Base-by-base conservation (phyloP, 805 yeast genomes). In the Saccharomycopsis sp. region DNA sequence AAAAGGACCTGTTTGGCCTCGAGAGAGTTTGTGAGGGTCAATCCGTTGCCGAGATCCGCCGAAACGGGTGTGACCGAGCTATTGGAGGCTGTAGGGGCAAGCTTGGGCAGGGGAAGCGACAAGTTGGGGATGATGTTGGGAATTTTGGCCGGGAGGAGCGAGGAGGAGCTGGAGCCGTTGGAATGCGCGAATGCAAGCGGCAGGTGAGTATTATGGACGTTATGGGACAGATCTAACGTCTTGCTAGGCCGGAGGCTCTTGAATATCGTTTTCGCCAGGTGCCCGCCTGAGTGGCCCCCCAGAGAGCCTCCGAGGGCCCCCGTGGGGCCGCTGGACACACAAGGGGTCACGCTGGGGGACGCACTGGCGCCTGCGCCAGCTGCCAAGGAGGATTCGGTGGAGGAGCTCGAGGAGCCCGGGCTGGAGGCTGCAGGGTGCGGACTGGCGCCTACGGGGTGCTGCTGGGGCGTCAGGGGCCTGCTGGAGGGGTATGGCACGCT, bases 1-100 rank as follows among this genome's bases (percentile, higher is more conserved):
- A 90, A 69, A 41, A 78, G 73, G 2, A 83, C 72, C 55, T 77
- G 80, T 52, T 77, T 78, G 58, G 16, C 16, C 4, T 44, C 48
- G 16, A 20, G 7, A 12, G 8, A 12, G 21, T 44, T 44, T 12
- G 48, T 44, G 7, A 44, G 21, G 18, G 48, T 16, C 21, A 44
- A 44, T 16, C 21, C 21, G 16, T 44, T 18, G 48, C 48, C 48
- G 7, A 44, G 21, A 44, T 44, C 48, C 67, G 69, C 9, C 70
- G 65, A 37, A 65, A 65, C 46, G n/a, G 34, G 23, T 5, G 53
- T 34, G 23, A 51, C 20, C 21, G 51, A 57, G 2, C 50, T 54
- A 8, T 52, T 57, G 58, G 66, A 24, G 14, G 21, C 34, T 4
- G 57, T 24, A n/a, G 50, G 34, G n/a, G 47, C 2, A 12, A 44